Conservation (phyloP, 2,329 filamentous ascomycete species). For the Penicillium sclerotigenum region DNA sequence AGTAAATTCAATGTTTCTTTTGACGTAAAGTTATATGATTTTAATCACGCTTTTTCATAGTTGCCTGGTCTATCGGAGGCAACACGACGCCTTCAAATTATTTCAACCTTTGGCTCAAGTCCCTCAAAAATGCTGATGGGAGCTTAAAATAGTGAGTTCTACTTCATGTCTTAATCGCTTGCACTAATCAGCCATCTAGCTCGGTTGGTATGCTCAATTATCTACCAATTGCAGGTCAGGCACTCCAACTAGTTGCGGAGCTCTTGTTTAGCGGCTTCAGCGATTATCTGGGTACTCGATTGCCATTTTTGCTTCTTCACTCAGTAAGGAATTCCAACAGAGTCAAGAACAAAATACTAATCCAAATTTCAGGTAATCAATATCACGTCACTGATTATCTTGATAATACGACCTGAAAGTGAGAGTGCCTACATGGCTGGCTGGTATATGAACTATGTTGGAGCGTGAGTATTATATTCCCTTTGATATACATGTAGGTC, state of each 20-base stretch:
- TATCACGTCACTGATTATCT: neutral
- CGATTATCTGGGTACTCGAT: neutral
- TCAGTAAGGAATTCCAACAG: neutral
- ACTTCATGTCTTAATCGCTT: neutral
- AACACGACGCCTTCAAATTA: neutral
- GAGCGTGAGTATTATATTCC: neutral
- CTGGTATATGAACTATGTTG: neutral
- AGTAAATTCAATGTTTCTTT: neutral
- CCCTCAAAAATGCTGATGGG: neutral
- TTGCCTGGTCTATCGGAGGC: neutral
- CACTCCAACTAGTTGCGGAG: neutral
- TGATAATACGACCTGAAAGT: neutral
- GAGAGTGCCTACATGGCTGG: neutral
- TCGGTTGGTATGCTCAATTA: neutral
- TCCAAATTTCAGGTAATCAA: neutral
- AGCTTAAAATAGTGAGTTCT: neutral
- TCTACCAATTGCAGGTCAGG: neutral
- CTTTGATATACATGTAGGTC: neutral
- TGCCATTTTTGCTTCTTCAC: neutral
- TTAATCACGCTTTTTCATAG: neutral
- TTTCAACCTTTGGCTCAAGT: neutral
- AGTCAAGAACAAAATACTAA: neutral
- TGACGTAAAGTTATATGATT: neutral
- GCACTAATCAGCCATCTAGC: neutral
- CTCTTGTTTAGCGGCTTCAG: neutral